These are phyloP conservation scores for Colletotrichum tamarilloi DNA, from an alignment of 2,329 filamentous ascomycete genomes.

Conservation along the genomic window DNA sequence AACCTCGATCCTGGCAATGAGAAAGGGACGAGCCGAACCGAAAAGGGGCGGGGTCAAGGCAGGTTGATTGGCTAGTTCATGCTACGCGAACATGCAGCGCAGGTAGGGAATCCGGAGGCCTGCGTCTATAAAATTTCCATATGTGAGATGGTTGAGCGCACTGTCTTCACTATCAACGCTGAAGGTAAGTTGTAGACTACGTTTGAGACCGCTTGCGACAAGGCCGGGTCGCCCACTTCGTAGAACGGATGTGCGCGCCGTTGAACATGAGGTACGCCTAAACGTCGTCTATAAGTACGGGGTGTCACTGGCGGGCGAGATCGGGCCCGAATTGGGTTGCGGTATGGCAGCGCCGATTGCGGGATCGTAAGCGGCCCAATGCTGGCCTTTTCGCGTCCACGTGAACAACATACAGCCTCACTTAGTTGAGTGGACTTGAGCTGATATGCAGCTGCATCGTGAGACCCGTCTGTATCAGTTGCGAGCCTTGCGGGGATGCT, in stretches of 20 bases:
- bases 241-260: background rate
- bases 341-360: conserved; percentile 34
- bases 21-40: conserved; percentile 16
- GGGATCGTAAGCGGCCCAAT: conserved; percentile 33
- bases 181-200: background rate
- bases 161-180: conserved; percentile 8
- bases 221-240: background rate
- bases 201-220: background rate
- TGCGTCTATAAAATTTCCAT: conserved; percentile 4
- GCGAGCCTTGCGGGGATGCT: conserved; percentile 32
- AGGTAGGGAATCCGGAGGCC: background rate
- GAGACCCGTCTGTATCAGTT: conserved; percentile 28
- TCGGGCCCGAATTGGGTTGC: conserved; percentile 37
- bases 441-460: conserved; percentile 29
- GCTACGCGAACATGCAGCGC: conserved; percentile 30
- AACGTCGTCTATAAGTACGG: conserved; percentile 27
- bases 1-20: conserved; percentile 14
- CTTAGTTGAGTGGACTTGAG: conserved; percentile 25
- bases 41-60: conserved; percentile 30
- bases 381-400: conserved; percentile 29
- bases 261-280: conserved; percentile 1
- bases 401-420: conserved; percentile 32
- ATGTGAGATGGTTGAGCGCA: background rate
- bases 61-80: conserved; percentile 30
- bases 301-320: conserved; percentile 24